These are phyloP conservation scores for Lactifluus hygrophoroides DNA, from an alignment of 768 basidiomycete genomes.

Conservation along the genomic window DNA sequence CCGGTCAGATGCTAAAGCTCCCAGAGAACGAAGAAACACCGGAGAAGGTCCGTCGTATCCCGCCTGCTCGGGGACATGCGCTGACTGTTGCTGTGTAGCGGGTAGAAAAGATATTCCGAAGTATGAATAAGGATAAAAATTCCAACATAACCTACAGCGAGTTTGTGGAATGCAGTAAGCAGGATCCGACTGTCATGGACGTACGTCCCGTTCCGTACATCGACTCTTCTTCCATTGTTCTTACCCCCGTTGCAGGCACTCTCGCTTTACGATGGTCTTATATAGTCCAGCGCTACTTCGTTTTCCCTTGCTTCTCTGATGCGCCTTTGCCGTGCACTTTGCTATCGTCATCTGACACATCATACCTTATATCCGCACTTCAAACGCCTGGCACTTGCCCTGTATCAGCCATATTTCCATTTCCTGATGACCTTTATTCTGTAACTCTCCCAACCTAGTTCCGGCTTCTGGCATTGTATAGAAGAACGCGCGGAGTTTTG, in stretches of 20 bases:
- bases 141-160: slow-evolving; percentile 91
- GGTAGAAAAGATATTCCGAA: slow-evolving; percentile 96
- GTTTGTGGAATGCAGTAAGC: slow-evolving; percentile 97
- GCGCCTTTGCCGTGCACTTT: background rate
- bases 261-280: slow-evolving; percentile 91
- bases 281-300: slow-evolving; percentile 33
- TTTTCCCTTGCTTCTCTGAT: background rate
- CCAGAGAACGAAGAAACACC: slow-evolving; percentile 99
- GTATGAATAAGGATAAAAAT: slow-evolving; percentile 96
- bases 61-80: background rate
- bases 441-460: background rate
- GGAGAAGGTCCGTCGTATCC: slow-evolving; percentile 63
- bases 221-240: slow-evolving; percentile 10
- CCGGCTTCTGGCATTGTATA: background rate
- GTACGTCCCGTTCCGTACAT: slow-evolving; percentile 32
- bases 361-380: background rate
- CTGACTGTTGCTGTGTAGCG: slow-evolving; percentile 44
- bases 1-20: slow-evolving; percentile 97
- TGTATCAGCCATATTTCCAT: background rate
- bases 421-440: background rate
- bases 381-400: background rate
- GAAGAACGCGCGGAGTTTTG: background rate
- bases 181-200: slow-evolving; percentile 99
- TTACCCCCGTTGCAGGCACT: slow-evolving; percentile 52
- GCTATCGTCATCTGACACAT: background rate